Evolutionary conservation across 2,329 filamentous ascomycete genomes (phyloP), one percentile per base, ranked within the genome.

Genomic region (Sclerotinia glacialis): DNA sequence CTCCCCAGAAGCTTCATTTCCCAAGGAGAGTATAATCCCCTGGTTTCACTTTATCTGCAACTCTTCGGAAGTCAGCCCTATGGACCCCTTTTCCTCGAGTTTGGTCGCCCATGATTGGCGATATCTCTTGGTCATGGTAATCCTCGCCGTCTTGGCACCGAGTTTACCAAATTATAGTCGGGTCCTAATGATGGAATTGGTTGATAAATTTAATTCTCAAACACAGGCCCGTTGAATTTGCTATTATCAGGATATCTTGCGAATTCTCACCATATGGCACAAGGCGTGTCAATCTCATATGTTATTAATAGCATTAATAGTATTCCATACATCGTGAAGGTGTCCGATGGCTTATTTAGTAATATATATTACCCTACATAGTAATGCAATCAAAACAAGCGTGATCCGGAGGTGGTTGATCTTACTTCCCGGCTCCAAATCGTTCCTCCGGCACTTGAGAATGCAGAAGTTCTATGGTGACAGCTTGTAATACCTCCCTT

Each of bases 61-160:
- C 46, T 60, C 34, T 31, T 60, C 63, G 54, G 46, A 65, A 60
- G 31, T 65, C 63, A 65, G 63, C 63, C 63, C 63, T 65, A 65
- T 52, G 54, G 60, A 34, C 54, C 55, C 63, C 44, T 60, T 65
- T 47, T 16, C 63, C 34, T 52, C 37, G 18, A 47, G 18, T 23
- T 21, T 3, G 14, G 26, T 18, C 21, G 18, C 7, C 18, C 12
- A 44, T 14, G 23, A 26, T 58, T 47, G 42, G 14, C 18, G n/a
- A 42, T 0, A 37, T 18, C 40, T 47, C 62, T 34, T 63, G 47
- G 47, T 31, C 49, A 37, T 37, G 18, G 14, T 50, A 26, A 49
- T 61, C 58, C n/a, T 61, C 58, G 31, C 50, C 61, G 14, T 46
- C 61, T 64, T 64, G 37, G 61, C 61, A 50, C 44, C 14, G 4